These are phyloP conservation scores for Trametes elegans DNA, from an alignment of 768 basidiomycete genomes.

Conservation along the genomic window DNA sequence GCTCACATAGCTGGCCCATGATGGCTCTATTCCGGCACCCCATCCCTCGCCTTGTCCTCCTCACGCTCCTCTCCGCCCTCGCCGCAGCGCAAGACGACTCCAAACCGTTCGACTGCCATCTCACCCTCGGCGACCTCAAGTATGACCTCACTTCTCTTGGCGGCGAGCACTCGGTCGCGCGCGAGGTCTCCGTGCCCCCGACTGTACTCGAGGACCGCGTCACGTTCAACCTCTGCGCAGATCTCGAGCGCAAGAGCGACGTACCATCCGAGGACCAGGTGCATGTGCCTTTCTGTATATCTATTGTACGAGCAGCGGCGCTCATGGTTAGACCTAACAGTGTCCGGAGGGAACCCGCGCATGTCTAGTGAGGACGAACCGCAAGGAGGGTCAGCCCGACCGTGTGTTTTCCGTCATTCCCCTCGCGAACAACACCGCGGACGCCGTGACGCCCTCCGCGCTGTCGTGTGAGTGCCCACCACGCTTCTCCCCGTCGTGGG, in stretches of 20 bases:
- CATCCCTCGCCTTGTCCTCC: slow-evolving; percentile 18
- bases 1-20: slow-evolving; percentile 8
- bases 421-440: slow-evolving; percentile 45
- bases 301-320: not conserved
- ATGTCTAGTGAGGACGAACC: slow-evolving; percentile 69
- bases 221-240: slow-evolving; percentile 66
- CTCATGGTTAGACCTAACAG: slow-evolving; percentile 36
- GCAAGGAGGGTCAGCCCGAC: slow-evolving; percentile 51
- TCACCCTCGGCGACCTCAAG: slow-evolving; percentile 37
- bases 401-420: slow-evolving; percentile 75
- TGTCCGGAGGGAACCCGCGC: slow-evolving; percentile 68
- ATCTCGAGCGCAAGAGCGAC: slow-evolving; percentile 46
- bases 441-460: slow-evolving; percentile 27
- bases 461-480: slow-evolving; percentile 40
- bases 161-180: slow-evolving; percentile 49
- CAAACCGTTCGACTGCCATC: slow-evolving; percentile 53
- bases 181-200: slow-evolving; percentile 60
- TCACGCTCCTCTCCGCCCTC: slow-evolving; percentile 20
- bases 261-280: slow-evolving; percentile 68
- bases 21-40: slow-evolving; percentile 7
- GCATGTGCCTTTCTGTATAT: slow-evolving; percentile 24
- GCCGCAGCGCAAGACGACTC: slow-evolving; percentile 35
- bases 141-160: slow-evolving; percentile 62
- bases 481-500: not conserved
- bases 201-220: slow-evolving; percentile 58